Evolutionary conservation across 75 land plant genomes (phyloP), one percentile per base, ranked within the genome.

Genomic region (Chamaecyparis obtusa): DNA sequence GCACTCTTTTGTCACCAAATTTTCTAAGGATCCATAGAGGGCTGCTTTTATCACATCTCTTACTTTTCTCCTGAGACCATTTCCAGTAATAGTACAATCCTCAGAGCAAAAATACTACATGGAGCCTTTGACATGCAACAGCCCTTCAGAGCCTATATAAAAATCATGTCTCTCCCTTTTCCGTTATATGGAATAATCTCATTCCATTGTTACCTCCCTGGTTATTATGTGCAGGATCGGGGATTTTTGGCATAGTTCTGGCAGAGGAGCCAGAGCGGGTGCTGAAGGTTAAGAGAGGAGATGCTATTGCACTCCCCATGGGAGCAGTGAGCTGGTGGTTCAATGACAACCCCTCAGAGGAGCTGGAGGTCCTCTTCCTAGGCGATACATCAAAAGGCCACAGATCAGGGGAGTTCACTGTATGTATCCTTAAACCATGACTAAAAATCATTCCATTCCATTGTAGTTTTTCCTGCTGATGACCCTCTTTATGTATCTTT

Each of bases 261-360:
- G 93, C 96, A 0, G 97, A 93, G 39, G n/a, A 72, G 9, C 89
- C 92, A 36, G 97, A 95, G 86, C 89, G 91, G 71, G 96, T 94
- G 44, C 46, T 92, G 32, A 71, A 89, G 7, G 90, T 95, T 86
- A 93, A 91, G 90, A 90, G 88, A 71, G 96, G 97, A n/a, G 96
- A 95, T 54, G 91, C 93, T 6, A 46, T 95, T 56, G 95, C 94
- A 15, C 86, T 95, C 5, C 97, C 97, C 24, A 87, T 91, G 30
- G 97, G 97, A 21, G 91, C 92, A 14, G 89, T 94, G 24, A 93
- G 90, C 33, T 95, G 97, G 97, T 95, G 93, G 94, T 93, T 88
- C 86, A 92, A 93, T 92, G 90, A 90, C 81, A 90, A 92, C 55
- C 89, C 88, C 87, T 44, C 90, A 14, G 91, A 90, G 44, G 16